These are phyloP conservation scores for Acanthamoeba sp. DNA, from an alignment of 208 protist species.

Conservation along the genomic window DNA sequence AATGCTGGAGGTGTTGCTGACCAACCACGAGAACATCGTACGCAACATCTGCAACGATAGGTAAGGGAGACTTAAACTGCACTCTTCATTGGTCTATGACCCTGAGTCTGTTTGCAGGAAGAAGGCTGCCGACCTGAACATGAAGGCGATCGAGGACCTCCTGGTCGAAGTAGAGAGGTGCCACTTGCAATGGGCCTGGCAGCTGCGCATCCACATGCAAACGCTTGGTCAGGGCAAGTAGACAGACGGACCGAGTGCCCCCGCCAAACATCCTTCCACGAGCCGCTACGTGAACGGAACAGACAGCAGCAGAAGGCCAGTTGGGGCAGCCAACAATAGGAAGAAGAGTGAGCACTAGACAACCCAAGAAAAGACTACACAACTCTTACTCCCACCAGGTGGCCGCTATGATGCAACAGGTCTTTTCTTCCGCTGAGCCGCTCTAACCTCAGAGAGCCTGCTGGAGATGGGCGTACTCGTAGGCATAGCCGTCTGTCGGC, in stretches of 20 bases:
- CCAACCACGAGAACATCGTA: constrained; percentile 2
- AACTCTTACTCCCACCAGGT: too few species aligned
- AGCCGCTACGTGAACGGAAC: too few species aligned
- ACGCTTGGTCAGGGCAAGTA: background rate
- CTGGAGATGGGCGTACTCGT: constrained; percentile 15
- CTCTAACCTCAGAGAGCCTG: background rate
- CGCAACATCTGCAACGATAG: constrained; percentile 33
- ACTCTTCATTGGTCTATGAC: background rate
- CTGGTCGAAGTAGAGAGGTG: constrained; percentile 14
- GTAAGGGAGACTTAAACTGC: background rate
- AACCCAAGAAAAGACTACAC: too few species aligned
- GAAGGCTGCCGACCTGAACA: background rate
- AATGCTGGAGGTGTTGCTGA: background rate
- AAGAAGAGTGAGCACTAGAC: too few species aligned
- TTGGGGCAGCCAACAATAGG: too few species aligned
- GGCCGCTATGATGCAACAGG: too few species aligned
- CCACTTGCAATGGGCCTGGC: constrained; percentile 61
- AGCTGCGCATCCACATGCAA: constrained; percentile 41
- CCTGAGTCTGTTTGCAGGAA: background rate
- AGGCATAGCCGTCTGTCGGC: background rate
- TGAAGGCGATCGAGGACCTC: constrained; percentile 44
- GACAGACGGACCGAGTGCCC: background rate
- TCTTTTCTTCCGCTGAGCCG: background rate
- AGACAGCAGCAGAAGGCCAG: too few species aligned
- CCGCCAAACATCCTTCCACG: too few species aligned